Base-by-base conservation (phyloP, 257 asterid species). In the Parsonsia alboflavescens region DNA sequence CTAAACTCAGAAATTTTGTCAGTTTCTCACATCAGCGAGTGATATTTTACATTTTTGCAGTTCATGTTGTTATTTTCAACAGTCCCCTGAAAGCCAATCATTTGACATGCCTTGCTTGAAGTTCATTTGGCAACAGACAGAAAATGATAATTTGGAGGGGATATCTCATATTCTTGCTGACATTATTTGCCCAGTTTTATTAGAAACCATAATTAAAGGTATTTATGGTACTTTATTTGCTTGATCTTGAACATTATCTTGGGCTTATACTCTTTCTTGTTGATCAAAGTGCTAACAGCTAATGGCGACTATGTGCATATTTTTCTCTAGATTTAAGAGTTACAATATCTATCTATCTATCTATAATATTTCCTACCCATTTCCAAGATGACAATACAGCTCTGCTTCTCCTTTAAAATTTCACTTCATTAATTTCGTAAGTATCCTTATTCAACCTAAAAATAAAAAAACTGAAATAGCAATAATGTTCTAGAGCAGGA, bases 141-240 rank as follows among this genome's bases (percentile, higher is more conserved):
- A 74, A 72, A 83, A 77, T 66, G 86, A 80, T 73, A 81, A 67
- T 68, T 71, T 94, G 72, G 98, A 90, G 81, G 82, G 74, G 78
- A 86, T 70, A 71, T 85, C 96, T 64, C 88, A 83, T 76, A 26
- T 84, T 77, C 92, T 90, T 63, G 92, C 90, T 53, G 96, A 92
- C 76, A 79, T 71, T 69, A 88, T 95, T 78, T 90, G 89, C 85
- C 96, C 99, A 7, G 93, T 84, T 78, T 79, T 95, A 77, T 83
- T 95, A 58, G 84, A 86, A 79, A 92, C 99, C 45, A 84, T 95
- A 68, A 83, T 95, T 73, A 95, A 95, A 92, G 99, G 99, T 95
- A 78, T 72, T 70, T 41, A 62, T 75, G 42, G 65, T 72, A 57
- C 30, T 50, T 76, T 48, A 46, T 78, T 71, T 71, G n/a, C 30